Percentiles rank a stretch among this genome's conserved stretches.
Conservation (phyloP, 1,139 yeast genomes). For the Geotrichum bryndzae region DNA sequence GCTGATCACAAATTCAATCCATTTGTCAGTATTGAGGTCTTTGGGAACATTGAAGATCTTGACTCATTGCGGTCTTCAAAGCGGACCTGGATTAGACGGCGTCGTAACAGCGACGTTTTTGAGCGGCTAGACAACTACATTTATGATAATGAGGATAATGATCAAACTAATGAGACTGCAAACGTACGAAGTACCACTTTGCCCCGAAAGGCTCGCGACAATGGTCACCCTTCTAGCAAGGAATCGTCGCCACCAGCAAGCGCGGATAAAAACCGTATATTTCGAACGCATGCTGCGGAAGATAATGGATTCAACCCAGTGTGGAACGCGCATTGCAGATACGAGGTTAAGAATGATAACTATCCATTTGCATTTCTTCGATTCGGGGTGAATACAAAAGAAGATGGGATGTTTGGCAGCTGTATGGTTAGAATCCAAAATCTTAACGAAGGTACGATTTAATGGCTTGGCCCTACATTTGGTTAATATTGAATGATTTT, state of each 20-base stretch:
- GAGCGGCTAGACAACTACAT: slow-evolving; percentile 18
- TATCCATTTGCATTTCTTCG: slow-evolving; percentile 48
- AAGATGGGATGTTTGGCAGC: slow-evolving; percentile 53
- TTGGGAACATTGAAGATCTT: slow-evolving; percentile 36
- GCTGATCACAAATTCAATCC: slow-evolving; percentile 48
- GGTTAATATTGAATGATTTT: too few species aligned
- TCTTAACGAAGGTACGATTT: slow-evolving; percentile 46
- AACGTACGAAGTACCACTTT: not conserved
- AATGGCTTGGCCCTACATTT: not conserved
- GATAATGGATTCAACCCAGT: slow-evolving; percentile 82
- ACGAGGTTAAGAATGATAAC: slow-evolving; percentile 40
- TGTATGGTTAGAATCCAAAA: slow-evolving; percentile 45
- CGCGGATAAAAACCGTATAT: slow-evolving; percentile 11
- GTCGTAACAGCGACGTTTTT: slow-evolving; percentile 11
- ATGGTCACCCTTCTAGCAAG: not conserved
- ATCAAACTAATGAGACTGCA: not conserved
- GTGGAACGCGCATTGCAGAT: slow-evolving; percentile 57
- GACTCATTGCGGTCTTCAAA: not conserved
- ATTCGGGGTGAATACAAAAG: slow-evolving; percentile 38
- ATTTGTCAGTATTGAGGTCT: slow-evolving; percentile 50
- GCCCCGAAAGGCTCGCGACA: not conserved
- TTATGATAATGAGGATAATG: not conserved
- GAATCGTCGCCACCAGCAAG: not conserved
- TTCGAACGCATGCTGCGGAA: slow-evolving; percentile 39
- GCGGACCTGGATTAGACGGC: slow-evolving; percentile 8